Conservation (phyloP, 2,329 filamentous ascomycete genomes). For the Fusarium hostae region DNA sequence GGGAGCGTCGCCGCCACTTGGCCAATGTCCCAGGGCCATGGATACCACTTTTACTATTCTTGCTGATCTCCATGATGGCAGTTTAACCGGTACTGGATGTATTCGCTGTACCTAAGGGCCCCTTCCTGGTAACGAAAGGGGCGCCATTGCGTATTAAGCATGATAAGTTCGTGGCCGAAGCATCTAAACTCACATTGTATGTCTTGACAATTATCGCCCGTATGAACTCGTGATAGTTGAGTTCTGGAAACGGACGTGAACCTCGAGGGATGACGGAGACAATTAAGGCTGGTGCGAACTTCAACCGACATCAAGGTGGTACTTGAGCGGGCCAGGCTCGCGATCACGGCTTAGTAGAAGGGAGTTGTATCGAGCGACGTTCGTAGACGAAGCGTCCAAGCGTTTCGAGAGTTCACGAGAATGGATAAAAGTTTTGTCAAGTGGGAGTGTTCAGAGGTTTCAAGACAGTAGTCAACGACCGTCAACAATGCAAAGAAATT, state of each 20-base stretch:
- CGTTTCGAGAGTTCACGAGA: conserved; percentile 9
- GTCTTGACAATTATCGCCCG: conserved; percentile 67
- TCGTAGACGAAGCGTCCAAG: conserved; percentile 17
- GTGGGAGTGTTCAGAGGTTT: conserved; percentile 1
- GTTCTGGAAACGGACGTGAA: conserved; percentile 68
- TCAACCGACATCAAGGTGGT: conserved; percentile 70
- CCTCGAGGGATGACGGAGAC: conserved; percentile 65
- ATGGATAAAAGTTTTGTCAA: conserved; percentile 7
- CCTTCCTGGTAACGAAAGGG: conserved; percentile 34
- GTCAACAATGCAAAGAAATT: conserved; percentile 14
- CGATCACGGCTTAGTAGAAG: conserved; percentile 29
- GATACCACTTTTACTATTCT: conserved; percentile 30
- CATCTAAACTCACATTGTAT: conserved; percentile 55
- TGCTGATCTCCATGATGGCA: conserved; percentile 58
- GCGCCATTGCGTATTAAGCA: conserved; percentile 39
- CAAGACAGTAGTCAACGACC: conserved; percentile 8
- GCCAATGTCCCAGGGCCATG: conserved; percentile 39
- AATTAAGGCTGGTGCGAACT: conserved; percentile 65
- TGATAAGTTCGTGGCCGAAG: conserved; percentile 17
- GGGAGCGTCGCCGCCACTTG: conserved; percentile 53
- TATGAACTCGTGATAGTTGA: conserved; percentile 65
- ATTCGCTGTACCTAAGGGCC: conserved; percentile 36
- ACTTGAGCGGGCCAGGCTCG: conserved; percentile 48
- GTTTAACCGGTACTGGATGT: conserved; percentile 40
- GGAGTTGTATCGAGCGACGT: conserved; percentile 11